Evolutionary conservation across 2,329 filamentous ascomycete species (phyloP).

Genomic region (Aureobasidium sp.): DNA sequence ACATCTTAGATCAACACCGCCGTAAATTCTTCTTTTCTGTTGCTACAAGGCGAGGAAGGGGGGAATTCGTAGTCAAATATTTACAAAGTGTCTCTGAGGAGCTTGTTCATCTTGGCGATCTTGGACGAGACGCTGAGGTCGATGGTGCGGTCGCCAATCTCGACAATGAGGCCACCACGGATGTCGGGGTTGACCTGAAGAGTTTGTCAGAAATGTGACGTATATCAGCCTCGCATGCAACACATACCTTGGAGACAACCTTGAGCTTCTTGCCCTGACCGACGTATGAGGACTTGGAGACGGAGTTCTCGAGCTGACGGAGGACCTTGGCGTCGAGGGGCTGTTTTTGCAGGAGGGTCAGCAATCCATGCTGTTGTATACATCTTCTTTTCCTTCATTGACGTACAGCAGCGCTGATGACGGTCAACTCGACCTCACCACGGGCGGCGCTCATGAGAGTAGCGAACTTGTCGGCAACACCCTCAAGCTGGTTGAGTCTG

Average conservation of each 20-base stretch:
- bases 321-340: conserved; percentile 83
- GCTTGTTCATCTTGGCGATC: conserved; percentile 99
- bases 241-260: conserved; percentile 76
- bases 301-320: conserved; percentile 74
- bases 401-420: conserved; percentile 83
- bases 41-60: conserved; percentile 13
- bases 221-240: background rate
- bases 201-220: conserved; percentile 17
- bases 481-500: conserved; percentile 73
- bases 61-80: conserved; percentile 34
- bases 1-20: conserved; percentile 10
- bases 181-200: conserved; percentile 85
- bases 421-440: conserved; percentile 87
- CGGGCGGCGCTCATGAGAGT: conserved; percentile 80
- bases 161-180: conserved; percentile 85
- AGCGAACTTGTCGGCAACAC: conserved; percentile 79
- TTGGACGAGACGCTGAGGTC: conserved; percentile 92
- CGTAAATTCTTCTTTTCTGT: conserved; percentile 16
- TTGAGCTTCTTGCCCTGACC: conserved; percentile 95
- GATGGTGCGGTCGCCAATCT: conserved; percentile 96
- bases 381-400: background rate
- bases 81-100: conserved; percentile 94
- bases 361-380: background rate
- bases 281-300: conserved; percentile 83
- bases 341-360: conserved; percentile 40